Percentiles rank a stretch among this genome's conserved stretches.
Conservation (phyloP, 768 basidiomycete genomes). For the Tricholoma saponaceum region DNA sequence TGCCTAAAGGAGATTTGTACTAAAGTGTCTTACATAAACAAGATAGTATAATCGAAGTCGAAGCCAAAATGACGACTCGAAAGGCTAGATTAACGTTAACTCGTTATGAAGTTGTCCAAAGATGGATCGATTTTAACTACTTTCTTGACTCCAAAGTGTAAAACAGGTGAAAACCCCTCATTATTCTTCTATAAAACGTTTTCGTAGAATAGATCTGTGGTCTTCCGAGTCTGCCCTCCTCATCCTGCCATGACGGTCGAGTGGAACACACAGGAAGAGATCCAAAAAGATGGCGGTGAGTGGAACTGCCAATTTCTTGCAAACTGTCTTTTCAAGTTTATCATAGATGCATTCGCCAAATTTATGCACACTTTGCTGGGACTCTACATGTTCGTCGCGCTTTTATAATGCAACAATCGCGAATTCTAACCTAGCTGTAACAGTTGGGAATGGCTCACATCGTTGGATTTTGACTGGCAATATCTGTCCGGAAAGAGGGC, state of each 20-base stretch:
- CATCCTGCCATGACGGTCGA: constrained; percentile 46
- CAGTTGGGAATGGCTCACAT: constrained; percentile 68
- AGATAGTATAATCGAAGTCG: neutral
- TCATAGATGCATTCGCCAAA: constrained; percentile 42
- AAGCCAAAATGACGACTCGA: neutral
- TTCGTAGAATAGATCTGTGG: constrained; percentile 1
- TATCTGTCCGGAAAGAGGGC: constrained; percentile 50
- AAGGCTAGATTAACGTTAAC: neutral
- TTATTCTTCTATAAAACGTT: constrained; percentile 18
- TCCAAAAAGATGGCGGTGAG: constrained; percentile 46
- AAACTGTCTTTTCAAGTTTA: neutral
- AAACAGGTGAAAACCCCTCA: constrained; percentile 7
- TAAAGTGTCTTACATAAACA: neutral
- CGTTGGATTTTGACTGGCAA: constrained; percentile 62
- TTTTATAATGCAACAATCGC: neutral
- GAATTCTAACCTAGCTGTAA: constrained; percentile 8
- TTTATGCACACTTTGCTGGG: constrained; percentile 60
- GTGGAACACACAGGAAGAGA: constrained; percentile 48
- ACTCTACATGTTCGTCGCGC: constrained; percentile 47
- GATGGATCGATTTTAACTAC: neutral
- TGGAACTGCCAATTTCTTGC: constrained; percentile 2
- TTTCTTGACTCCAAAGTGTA: neutral
- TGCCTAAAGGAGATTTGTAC: too few relatives aligned
- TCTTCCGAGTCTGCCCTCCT: neutral
- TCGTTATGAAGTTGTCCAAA: neutral